These are phyloP conservation scores for Chrysoporthe austroafricana DNA, from an alignment of 2,329 filamentous ascomycete species.

Conservation along the genomic window DNA sequence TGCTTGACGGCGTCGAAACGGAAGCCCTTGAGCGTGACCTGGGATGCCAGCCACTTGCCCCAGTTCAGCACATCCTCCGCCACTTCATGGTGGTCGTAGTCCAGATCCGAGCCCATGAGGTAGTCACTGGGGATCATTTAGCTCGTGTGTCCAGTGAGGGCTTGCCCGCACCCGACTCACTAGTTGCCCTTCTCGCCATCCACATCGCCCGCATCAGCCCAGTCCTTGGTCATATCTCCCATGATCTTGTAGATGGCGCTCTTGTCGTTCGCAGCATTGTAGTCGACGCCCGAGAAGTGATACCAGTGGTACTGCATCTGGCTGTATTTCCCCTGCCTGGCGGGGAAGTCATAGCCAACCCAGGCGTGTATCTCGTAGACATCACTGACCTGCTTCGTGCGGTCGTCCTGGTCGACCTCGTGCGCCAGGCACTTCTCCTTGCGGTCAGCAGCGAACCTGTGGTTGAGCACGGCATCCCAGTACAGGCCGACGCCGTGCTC, in stretches of 20 bases:
- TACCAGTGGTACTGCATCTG: constrained; percentile 69
- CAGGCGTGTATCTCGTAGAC: constrained; percentile 70
- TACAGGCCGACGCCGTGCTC: constrained; percentile 63
- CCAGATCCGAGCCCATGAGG: constrained; percentile 74
- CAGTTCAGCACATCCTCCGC: constrained; percentile 66
- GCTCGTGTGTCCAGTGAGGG: constrained; percentile 45
- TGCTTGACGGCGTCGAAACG: constrained; percentile 76
- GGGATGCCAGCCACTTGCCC: constrained; percentile 68
- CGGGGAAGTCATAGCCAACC: constrained; percentile 71
- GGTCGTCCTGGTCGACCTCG: constrained; percentile 65
- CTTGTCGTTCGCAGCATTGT: constrained; percentile 60
- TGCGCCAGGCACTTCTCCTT: constrained; percentile 66
- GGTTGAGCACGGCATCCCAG: constrained; percentile 76
- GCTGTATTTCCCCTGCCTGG: constrained; percentile 65
- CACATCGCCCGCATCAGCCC: constrained; percentile 64
- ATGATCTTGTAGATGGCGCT: constrained; percentile 72
- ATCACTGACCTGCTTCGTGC: constrained; percentile 58
- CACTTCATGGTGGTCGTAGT: constrained; percentile 68
- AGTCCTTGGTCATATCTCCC: constrained; percentile 62
- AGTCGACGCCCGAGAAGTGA: constrained; percentile 73
- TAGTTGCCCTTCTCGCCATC: constrained; percentile 67
- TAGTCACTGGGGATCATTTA: constrained; percentile 66
- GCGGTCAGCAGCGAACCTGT: constrained; percentile 73
- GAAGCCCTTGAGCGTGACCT: constrained; percentile 66
- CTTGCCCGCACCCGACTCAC: constrained; percentile 39